Percentiles rank a stretch among this genome's conserved stretches.
Conservation (phyloP, 2,329 filamentous ascomycete species). For the Fusarium sp. region DNA sequence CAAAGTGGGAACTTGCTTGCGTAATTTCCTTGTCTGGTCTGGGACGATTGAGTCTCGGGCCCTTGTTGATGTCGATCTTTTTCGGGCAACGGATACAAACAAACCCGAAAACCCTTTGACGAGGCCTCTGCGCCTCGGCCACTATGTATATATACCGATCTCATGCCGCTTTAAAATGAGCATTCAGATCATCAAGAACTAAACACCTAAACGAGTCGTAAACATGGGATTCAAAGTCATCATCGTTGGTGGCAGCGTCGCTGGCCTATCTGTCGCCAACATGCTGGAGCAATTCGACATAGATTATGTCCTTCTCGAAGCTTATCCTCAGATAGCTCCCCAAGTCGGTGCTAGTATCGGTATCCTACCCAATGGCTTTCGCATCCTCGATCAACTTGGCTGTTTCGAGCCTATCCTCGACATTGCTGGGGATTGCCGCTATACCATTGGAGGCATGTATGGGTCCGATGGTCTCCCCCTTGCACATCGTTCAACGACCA, state of each 20-base stretch:
- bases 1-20: rapidly evolving
- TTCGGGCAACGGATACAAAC: not conserved
- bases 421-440: not conserved
- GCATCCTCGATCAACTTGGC: slow-evolving; percentile 61
- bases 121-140: rapidly evolving
- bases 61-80: not conserved
- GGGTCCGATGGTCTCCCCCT: not conserved
- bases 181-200: not conserved
- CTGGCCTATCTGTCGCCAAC: slow-evolving; percentile 25
- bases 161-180: rapidly evolving
- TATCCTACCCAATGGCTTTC: slow-evolving; percentile 54
- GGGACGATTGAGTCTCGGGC: not conserved
- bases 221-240: not conserved
- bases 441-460: not conserved
- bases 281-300: slow-evolving; percentile 46
- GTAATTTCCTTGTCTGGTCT: rapidly evolving
- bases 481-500: rapidly evolving
- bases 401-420: not conserved
- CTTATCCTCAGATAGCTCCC: slow-evolving; percentile 54
- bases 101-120: not conserved
- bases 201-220: not conserved
- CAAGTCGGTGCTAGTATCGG: slow-evolving; percentile 60
- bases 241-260: slow-evolving; percentile 24
- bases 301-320: slow-evolving; percentile 62
- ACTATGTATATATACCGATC: not conserved